Evolutionary conservation across 2,329 filamentous ascomycete species (phyloP), one percentile per base, ranked within the genome.

Genomic region (Fusarium hainanense): DNA sequence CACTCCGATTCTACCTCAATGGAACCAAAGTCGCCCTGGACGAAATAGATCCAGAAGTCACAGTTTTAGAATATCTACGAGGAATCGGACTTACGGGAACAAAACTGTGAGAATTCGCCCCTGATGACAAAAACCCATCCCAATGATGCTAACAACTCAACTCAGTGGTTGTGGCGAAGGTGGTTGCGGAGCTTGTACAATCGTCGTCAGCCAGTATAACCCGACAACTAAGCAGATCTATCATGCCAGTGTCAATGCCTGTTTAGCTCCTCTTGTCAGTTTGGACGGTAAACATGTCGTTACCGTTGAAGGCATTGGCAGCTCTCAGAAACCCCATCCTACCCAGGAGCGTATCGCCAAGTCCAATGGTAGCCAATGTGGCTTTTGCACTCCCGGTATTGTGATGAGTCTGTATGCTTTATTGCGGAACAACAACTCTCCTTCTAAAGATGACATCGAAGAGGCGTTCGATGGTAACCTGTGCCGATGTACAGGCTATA

Each of bases 231-330:
- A 93, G 76, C 88, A 92, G 78, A 93, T 98, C 73, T 98, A 98
- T 77, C 95, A 99, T 84, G 96, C 96, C 60, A 97, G 93, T 56
- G 93, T 98, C 63, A 99, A 99, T 78, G 96, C 96, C 43, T 99
- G 96, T 78, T 85, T 99, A 54, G 95, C 96, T 13, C 96, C 96
- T 9, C 86, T 99, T 48, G 92, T 94, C 71, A 97, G 94, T 75
- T 88, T 98, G 44, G 96, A 98, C 79, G 96, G 96, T 46, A 99
- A 99, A 79, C 96, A 99, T 86, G 93, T 98, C 76, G 94, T 99
- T 77, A 99, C 96, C 5, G 91, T 99, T 42, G 96, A 99, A 81
- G 96, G 96, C 9, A 98, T 99, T 75, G 96, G 96, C 13, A 93
- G 92, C 78, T 90, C 93, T 28, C 91, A 96, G 79, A 89, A 86